These are phyloP conservation scores for Potentilla sterilis DNA, from an alignment of 306 rosid genomes.

Conservation along the genomic window DNA sequence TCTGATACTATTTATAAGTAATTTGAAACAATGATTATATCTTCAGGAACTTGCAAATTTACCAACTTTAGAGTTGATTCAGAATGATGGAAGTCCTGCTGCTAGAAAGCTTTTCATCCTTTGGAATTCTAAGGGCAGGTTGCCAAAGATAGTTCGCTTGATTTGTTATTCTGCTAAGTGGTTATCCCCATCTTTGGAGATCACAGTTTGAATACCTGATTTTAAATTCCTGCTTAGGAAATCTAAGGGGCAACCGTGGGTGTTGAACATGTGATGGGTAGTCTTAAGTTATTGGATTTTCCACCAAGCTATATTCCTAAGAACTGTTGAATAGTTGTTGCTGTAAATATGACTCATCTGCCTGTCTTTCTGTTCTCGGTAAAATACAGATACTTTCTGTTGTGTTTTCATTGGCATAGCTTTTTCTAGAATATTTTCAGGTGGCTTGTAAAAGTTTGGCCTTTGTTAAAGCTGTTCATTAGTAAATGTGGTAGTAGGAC, in stretches of 20 bases:
- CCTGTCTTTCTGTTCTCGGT: not conserved
- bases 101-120: conserved; percentile 79
- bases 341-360: conserved; percentile 2
- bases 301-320: not conserved
- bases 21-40: conserved; percentile 8
- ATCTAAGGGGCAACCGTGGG: not conserved
- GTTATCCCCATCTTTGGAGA: not conserved
- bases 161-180: not conserved
- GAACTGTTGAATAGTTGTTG: not conserved
- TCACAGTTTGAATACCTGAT: not conserved
- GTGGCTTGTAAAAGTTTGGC: not conserved
- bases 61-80: conserved; percentile 64
- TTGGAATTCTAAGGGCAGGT: conserved; percentile 59
- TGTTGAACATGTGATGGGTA: not conserved
- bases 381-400: not conserved
- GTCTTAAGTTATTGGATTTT: not conserved
- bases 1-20: not conserved
- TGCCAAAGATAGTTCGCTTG: not conserved
- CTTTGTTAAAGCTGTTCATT: not conserved
- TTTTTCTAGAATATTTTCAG: not conserved
- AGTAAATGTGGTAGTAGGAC: not conserved
- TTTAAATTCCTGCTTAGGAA: not conserved
- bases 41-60: conserved; percentile 87
- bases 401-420: not conserved
- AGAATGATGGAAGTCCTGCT: conserved; percentile 95